Evolutionary conservation across 169 alveolate genomes (phyloP), one percentile per base, ranked within the genome.

Genomic region (Babesia ovis): DNA sequence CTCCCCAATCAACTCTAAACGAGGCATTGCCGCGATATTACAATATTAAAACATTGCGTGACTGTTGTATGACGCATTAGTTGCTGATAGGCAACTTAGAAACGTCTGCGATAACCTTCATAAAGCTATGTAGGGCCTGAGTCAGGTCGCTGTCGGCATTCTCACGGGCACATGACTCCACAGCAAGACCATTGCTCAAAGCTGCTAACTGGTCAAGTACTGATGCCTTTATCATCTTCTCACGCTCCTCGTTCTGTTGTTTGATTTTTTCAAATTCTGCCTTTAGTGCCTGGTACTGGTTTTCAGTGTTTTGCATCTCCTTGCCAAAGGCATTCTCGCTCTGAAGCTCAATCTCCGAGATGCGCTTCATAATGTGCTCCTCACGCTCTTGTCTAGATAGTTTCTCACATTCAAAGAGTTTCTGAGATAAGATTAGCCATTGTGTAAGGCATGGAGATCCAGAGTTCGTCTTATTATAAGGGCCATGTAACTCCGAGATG

Each of bases 121-220:
- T 92, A 79, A 90, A 93, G 69, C 90, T 94, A 68, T 94, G 94
- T 48, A 94, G 91, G 32, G 97, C 97, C 67, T 86, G 94, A 42
- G 93, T 96, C 57, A 94, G 91, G 85, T 92, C 97, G 77, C 92
- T 95, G 81, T 94, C 97, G 31, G 97, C 95, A 27, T 85, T 86
- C 57, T 93, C 97, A 35, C 96, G 75, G 32, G 96, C 92, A 84
- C 90, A 89, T 4, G 94, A 86, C 55, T 91, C 95, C 70, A 86
- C 68, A 27, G 90, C 90, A 37, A 91, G 54, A 4, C 90, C 93
- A 50, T 91, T 91, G 71, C 88, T 91, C 34, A 91, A 48, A 35
- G 86, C 80, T 14, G 95, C 90, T 48, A 91, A 56, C 76, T 91
- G 91, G 62, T 91, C 93, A 68, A 90, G 62, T 22, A 91, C 92